phyloP scores from a whole-genome alignment of 2,329 filamentous ascomycete genomes.

The Fusarium compactum region DNA sequence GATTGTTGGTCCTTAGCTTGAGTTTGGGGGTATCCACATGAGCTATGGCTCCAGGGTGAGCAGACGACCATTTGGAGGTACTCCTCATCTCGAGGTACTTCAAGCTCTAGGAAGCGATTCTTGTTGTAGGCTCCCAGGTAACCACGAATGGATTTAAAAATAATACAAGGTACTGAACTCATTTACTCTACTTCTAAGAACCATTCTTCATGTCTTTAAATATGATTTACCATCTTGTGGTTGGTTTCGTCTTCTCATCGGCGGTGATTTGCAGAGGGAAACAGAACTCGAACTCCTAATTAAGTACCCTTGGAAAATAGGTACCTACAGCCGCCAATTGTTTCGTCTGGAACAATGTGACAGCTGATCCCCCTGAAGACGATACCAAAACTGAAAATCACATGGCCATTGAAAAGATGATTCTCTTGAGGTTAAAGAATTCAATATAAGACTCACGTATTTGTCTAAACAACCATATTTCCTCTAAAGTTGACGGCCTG shows the following conservation, averaged over 20 bases:
- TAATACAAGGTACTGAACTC: accelerated
- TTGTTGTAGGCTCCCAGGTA: accelerated
- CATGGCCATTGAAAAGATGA: background rate
- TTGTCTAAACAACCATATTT: background rate
- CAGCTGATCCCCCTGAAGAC: background rate
- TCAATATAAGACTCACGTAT: background rate
- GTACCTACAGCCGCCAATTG: background rate
- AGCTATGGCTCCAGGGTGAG: conserved; percentile 18
- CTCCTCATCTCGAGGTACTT: conserved; percentile 7
- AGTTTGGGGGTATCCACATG: conserved; percentile 26
- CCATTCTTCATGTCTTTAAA: accelerated
- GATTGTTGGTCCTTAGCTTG: conserved; percentile 38
- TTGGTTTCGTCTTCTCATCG: background rate
- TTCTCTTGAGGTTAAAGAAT: background rate
- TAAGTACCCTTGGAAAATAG: background rate
- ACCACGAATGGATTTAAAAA: background rate
- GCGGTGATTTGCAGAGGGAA: too few species aligned
- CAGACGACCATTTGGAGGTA: background rate
- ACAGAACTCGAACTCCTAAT: too few species aligned
- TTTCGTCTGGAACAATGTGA: conserved; percentile 9
- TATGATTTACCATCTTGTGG: accelerated
- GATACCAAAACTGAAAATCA: background rate
- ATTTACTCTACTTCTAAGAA: accelerated
- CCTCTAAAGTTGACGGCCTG: background rate
- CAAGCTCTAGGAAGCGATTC: background rate